These are phyloP conservation scores for Quercus engelmannii DNA, from an alignment of 306 rosid genomes.

Conservation along the genomic window DNA sequence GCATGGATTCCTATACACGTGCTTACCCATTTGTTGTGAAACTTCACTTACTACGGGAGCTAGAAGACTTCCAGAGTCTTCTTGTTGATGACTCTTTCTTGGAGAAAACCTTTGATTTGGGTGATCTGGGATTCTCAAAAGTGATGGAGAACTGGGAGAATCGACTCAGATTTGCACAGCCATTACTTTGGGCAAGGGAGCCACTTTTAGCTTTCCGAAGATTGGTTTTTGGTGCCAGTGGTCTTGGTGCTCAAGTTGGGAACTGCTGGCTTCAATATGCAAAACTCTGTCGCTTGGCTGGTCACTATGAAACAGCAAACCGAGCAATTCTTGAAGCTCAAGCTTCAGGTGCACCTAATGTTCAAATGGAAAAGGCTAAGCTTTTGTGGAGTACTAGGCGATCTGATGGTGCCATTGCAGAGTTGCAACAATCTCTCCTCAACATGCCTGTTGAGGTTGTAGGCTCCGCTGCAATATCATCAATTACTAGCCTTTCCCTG, in stretches of 20 bases:
- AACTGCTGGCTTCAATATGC: conserved; percentile 98
- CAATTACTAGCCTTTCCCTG: conserved; percentile 84
- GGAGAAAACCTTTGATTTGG: conserved; percentile 66
- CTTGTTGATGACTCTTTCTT: conserved; percentile 75
- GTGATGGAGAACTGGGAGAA: conserved; percentile 84
- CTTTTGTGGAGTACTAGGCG: conserved; percentile 92
- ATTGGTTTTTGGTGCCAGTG: conserved; percentile 72
- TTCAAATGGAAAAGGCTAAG: conserved; percentile 88
- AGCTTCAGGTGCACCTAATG: conserved; percentile 84
- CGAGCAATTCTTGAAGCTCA: conserved; percentile 92
- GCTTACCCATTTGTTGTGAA: conserved; percentile 94
- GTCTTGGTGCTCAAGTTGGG: conserved; percentile 86
- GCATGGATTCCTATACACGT: conserved; percentile 92
- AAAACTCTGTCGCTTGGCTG: conserved; percentile 90
- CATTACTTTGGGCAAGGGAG: conserved; percentile 97
- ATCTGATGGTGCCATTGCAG: conserved; percentile 90
- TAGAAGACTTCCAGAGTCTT: conserved; percentile 86
- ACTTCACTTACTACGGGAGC: conserved; percentile 86
- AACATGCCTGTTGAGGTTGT: conserved; percentile 80
- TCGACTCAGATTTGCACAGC: conserved; percentile 82
- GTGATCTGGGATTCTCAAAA: conserved; percentile 57
- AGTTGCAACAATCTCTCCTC: conserved; percentile 81
- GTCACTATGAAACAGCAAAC: conserved; percentile 95
- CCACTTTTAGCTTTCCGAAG: conserved; percentile 88
- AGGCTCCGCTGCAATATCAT: conserved; percentile 74